Evolutionary conservation across 228 moss, liverwort and hornwort genomes (phyloP), one percentile per base, ranked within the genome.

Genomic region (Sphagnum magellanicum): DNA sequence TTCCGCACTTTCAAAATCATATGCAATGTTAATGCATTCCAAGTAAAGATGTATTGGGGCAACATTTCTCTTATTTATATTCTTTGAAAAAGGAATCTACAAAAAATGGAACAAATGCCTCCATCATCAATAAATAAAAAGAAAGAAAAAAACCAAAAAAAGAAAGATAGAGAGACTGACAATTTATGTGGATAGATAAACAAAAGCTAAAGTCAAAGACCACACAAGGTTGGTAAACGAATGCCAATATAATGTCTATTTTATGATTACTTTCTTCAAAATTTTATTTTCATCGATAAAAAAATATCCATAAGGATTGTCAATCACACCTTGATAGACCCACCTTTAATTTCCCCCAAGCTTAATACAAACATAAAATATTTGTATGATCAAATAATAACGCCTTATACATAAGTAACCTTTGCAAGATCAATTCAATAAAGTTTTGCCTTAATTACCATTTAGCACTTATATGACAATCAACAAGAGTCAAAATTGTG

Each of bases 261-360:
- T 5, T 13, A 13, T 8, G 6, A 32, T 15, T 82, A 91, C 91
- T 84, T 98, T 98, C 76, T 89, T 76, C 81, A 94, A 69, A 48
- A 78, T 71, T 74, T 88, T 98, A 74, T 98, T 88, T 68, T 98
- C 98, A 71, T 92, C 94, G 65, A 98, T 94, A 59, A 94, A 78
- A 57, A 98, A 98, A 66, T 98, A 93, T 51, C 90, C 90, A 75
- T 94, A 98, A 11, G 94, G 98, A 67, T 98, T 91, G 78, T 90
- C 92, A 73, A 98, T 83, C 65, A 94, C 81, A 62, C 98, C 98
- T 76, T 89, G 92, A 51, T 81, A 87, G 6, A 98, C 82, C 98
- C 98, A 98, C 78, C 90, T 92, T 79, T 63, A 84, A 52, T 68
- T 72, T 58, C 59, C 69, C 52, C 75, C 71, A 68, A 12, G 8